A percentile compares a stretch with the other conserved stretches of the same genome.
Evolutionary conservation across 495 filamentous ascomycete species (phyloP).

Genomic region (Penicillium canescens): DNA sequence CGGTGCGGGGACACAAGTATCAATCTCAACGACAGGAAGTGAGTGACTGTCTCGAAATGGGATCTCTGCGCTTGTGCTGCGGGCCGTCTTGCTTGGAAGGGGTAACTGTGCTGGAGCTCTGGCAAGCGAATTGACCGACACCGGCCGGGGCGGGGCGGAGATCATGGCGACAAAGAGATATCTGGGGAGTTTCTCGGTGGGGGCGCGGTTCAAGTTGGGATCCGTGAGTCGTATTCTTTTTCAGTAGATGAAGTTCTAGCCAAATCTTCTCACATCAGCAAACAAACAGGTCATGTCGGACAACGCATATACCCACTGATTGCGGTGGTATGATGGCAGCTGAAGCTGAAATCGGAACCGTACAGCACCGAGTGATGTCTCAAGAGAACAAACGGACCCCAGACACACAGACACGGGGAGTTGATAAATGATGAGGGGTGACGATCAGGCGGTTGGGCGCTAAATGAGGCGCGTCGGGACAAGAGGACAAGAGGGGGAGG

Average conservation of each 20-base stretch:
- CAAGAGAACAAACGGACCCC: too few relatives aligned
- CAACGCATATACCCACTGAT: background rate
- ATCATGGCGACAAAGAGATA: conserved; percentile 21
- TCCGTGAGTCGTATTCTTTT: background rate
- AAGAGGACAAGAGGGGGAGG: background rate
- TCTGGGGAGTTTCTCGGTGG: background rate
- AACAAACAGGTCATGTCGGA: background rate
- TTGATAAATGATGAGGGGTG: too few relatives aligned
- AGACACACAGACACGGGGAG: too few relatives aligned
- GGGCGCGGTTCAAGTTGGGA: too few relatives aligned
- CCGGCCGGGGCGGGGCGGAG: conserved; percentile 35
- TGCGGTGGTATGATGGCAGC: background rate
- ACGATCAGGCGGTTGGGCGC: conserved; percentile 6
- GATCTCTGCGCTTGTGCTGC: conserved; percentile 30
- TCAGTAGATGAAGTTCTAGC: background rate
- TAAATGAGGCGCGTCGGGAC: background rate
- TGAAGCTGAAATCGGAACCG: background rate
- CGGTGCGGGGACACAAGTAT: background rate
- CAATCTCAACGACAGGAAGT: too few relatives aligned
- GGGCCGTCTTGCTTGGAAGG: conserved; percentile 21
- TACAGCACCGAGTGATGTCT: too few relatives aligned
- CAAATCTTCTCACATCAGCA: background rate
- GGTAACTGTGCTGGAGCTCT: conserved; percentile 14
- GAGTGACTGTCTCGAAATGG: conserved; percentile 18
- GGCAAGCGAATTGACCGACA: conserved; percentile 36